Percentiles rank a stretch among this genome's conserved stretches.
Evolutionary conservation across 2,329 filamentous ascomycete species (phyloP).

Genomic region (Oidium heveae): DNA sequence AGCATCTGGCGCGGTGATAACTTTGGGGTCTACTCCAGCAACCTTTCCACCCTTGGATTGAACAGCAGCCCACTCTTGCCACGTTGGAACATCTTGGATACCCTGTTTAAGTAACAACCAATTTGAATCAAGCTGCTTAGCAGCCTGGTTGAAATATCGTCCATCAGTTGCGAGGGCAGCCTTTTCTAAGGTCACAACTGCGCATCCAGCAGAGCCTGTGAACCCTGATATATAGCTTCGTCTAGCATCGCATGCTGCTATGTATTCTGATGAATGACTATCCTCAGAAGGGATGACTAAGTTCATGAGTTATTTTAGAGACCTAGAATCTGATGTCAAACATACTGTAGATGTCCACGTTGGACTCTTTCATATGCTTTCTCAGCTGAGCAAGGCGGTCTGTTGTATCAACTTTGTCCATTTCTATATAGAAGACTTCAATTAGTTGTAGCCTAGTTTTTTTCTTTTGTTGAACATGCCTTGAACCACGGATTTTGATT

Average conservation of each 20-base stretch:
- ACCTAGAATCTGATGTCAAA: slow-evolving; percentile 8
- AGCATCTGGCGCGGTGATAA: slow-evolving; percentile 50
- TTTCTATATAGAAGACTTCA: slow-evolving; percentile 17
- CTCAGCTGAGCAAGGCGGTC: slow-evolving; percentile 52
- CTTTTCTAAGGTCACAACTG: slow-evolving; percentile 63
- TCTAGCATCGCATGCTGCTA: slow-evolving; percentile 79
- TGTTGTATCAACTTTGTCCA: slow-evolving; percentile 60
- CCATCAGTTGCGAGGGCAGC: slow-evolving; percentile 86
- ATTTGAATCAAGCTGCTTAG: slow-evolving; percentile 71
- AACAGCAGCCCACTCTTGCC: slow-evolving; percentile 87
- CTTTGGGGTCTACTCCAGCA: slow-evolving; percentile 73
- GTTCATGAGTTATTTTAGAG: slow-evolving; percentile 8
- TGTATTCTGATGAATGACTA: slow-evolving; percentile 93
- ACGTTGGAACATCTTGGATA: slow-evolving; percentile 78
- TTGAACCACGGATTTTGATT: not conserved
- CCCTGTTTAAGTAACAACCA: slow-evolving; percentile 87
- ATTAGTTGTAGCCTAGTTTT: slow-evolving; percentile 1
- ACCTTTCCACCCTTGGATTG: slow-evolving; percentile 67
- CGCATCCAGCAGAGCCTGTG: slow-evolving; percentile 81
- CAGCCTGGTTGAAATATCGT: slow-evolving; percentile 91
- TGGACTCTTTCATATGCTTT: slow-evolving; percentile 63
- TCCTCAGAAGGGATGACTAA: slow-evolving; percentile 90
- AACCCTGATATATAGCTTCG: slow-evolving; percentile 86
- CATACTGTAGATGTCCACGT: slow-evolving; percentile 81
- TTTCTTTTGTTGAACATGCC: not conserved